Base-by-base conservation (phyloP, 2,329 filamentous ascomycete genomes). In the Tolypocladium tundrense region DNA sequence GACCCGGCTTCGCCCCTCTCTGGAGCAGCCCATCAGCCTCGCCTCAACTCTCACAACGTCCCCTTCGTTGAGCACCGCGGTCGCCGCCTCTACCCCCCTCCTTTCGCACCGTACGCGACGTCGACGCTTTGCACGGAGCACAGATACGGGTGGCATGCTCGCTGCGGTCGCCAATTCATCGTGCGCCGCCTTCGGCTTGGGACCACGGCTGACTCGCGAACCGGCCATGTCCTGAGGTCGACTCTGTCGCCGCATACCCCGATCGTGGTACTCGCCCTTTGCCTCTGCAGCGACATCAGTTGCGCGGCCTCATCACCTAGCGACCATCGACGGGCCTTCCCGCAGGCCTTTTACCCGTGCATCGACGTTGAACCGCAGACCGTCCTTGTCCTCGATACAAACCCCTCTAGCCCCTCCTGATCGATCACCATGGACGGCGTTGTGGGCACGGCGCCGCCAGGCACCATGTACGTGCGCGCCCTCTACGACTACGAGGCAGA, bases 401-500 rank as follows among this genome's bases (percentile, higher is more conserved):
- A 35, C 55, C 16, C 56, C 21, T 58, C 33, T 24, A 31, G 31
- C 33, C 37, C 39, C 24, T 42, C 21, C 24, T 54, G 57, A 50
- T 50, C 56, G 57, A 50, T 50, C 55, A 57, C 63, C 67, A 87
- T 87, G 84, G 86, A 86, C 72, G 82, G 82, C 63, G 76, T 85
- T 62, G 75, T 82, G 66, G 79, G 80, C 61, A 79, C 81, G 63
- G 77, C 82, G 68, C 82, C 84, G 60, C 79, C 79, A 60, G 82
- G 84, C 70, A 84, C 86, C 69, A 87, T 97, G 79, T 97, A 94
- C 71, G 94, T 99, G 68, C 88, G 91, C 69, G 94, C 94, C 53
- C 83, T 97, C 62, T 99, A 97, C 79, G 91, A 97, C 78, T 99
- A 97, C 78, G 91, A 97, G 70, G 91, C 94, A 68, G 93, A 99